Percentiles rank a stretch among this genome's conserved stretches.
Evolutionary conservation across 768 basidiomycete species (phyloP).

Genomic region (Coprinopsis marcescibilis): DNA sequence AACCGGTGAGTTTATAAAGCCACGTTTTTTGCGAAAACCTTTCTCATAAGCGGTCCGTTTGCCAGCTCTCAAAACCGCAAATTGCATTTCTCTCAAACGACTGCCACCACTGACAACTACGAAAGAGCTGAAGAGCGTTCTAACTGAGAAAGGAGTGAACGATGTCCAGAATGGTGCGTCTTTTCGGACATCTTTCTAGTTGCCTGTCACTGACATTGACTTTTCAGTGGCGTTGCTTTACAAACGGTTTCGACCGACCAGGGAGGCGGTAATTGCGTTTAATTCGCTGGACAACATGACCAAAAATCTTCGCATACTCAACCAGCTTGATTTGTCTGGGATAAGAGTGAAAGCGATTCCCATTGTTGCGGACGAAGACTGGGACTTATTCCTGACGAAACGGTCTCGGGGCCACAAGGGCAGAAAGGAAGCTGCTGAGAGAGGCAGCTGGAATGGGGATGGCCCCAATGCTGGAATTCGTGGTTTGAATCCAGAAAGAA

Average conservation of each 20-base stretch:
- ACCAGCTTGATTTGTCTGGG: constrained; percentile 41
- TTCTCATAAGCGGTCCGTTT: neutral
- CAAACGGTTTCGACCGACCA: constrained; percentile 52
- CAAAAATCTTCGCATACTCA: constrained; percentile 36
- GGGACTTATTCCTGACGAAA: constrained; percentile 1
- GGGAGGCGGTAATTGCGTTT: constrained; percentile 53
- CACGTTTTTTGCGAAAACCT: neutral
- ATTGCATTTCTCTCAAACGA: constrained; percentile 42
- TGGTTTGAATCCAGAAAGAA: constrained; percentile 35
- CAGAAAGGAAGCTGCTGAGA: constrained; percentile 20
- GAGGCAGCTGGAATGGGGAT: constrained; percentile 26
- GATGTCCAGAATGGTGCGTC: constrained; percentile 42
- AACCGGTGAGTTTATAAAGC: neutral
- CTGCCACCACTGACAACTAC: constrained; percentile 50
- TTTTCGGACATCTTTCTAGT: neutral
- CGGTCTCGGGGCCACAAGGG: constrained; percentile 25
- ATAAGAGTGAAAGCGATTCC: constrained; percentile 33
- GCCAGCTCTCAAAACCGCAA: constrained; percentile 21
- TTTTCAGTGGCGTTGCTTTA: constrained; percentile 55
- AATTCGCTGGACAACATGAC: constrained; percentile 38
- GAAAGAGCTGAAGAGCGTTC: constrained; percentile 45
- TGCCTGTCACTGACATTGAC: constrained; percentile 1
- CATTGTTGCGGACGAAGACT: constrained; percentile 12
- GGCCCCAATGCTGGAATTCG: constrained; percentile 49
- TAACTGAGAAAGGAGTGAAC: constrained; percentile 34